Evolutionary conservation across 2,329 filamentous ascomycete species (phyloP).

Genomic region (Mycocentrospora acerina): DNA sequence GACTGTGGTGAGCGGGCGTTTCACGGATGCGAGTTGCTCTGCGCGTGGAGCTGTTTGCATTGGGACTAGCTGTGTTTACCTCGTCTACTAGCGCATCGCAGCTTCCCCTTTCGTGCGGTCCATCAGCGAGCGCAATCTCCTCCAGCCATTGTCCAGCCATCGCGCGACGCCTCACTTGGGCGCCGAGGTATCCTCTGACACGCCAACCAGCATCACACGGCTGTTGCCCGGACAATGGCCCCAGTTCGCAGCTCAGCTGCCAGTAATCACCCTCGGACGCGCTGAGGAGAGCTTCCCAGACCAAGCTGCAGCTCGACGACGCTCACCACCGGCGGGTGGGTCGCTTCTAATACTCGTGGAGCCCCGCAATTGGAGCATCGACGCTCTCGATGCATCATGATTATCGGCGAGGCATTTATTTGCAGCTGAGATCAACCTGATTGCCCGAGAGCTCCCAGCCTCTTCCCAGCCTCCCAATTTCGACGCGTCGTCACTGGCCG

Average conservation of each 20-base stretch:
- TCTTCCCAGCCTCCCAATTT: conserved; percentile 31
- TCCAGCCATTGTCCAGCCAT: conserved; percentile 5
- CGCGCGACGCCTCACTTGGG: conserved; percentile 8
- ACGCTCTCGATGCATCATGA: conserved; percentile 23
- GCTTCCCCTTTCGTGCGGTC: conserved; percentile 20
- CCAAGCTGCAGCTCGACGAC: conserved; percentile 17
- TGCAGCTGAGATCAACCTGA: conserved; percentile 34
- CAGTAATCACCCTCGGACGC: conserved; percentile 9
- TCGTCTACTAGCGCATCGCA: conserved; percentile 25
- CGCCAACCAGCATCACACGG: conserved; percentile 18
- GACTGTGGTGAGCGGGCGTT: conserved; percentile 30
- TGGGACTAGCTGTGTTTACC: conserved; percentile 23
- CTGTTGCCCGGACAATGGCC: conserved; percentile 29
- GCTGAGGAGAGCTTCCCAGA: conserved; percentile 19
- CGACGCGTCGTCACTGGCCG: conserved; percentile 20
- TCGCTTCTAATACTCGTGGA: conserved; percentile 31
- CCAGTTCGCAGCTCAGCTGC: conserved; percentile 12
- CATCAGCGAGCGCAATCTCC: conserved; percentile 2
- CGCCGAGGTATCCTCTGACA: conserved; percentile 29
- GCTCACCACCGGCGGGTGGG: conserved; percentile 17
- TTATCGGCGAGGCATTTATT: conserved; percentile 20
- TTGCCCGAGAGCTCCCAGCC: conserved; percentile 6
- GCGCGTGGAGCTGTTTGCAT: conserved; percentile 25
- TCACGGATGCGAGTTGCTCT: conserved; percentile 20
- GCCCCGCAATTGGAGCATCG: conserved; percentile 32